Evolutionary conservation across 805 yeast genomes (phyloP).

Genomic region (Maudiozyma serrabonitensis): DNA sequence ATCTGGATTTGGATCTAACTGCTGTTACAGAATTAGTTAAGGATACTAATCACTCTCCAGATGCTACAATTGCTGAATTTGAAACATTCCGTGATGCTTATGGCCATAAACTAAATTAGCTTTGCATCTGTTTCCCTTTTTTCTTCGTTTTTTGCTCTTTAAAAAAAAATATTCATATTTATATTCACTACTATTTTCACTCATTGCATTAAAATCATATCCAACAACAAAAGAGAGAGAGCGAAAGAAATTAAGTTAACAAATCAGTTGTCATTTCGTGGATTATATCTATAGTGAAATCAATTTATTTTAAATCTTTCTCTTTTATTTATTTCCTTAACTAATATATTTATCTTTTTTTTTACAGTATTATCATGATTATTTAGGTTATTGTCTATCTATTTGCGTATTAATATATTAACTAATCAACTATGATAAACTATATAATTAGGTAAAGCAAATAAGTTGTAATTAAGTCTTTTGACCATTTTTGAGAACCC

Average conservation of each 20-base stretch:
- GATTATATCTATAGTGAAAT: not conserved
- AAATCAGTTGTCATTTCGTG: not conserved
- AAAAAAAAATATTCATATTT: not conserved
- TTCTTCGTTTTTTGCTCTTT: too few relatives aligned
- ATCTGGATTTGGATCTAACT: constrained; percentile 38
- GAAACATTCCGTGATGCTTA: constrained; percentile 11
- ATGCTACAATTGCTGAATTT: not conserved
- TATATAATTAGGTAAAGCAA: constrained; percentile 83
- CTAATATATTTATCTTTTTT: not conserved
- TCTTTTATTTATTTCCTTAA: not conserved
- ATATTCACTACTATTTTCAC: not conserved
- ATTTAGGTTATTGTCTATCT: too few relatives aligned
- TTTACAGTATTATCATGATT: not conserved
- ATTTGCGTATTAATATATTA: too few relatives aligned
- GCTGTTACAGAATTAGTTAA: constrained; percentile 41
- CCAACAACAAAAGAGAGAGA: too few relatives aligned
- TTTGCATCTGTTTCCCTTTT: not conserved
- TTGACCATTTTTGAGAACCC: constrained; percentile 94
- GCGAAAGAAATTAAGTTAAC: not conserved
- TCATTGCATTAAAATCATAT: too few relatives aligned
- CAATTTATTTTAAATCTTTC: not conserved
- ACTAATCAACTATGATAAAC: constrained; percentile 37
- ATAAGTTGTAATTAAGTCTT: constrained; percentile 76
- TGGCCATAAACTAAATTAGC: constrained; percentile 7
- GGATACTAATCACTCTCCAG: constrained; percentile 41